Evolutionary conservation across 225 moss, liverwort and hornwort genomes (phyloP), one percentile per base, ranked within the genome.

Genomic region (Ulota crispa): DNA sequence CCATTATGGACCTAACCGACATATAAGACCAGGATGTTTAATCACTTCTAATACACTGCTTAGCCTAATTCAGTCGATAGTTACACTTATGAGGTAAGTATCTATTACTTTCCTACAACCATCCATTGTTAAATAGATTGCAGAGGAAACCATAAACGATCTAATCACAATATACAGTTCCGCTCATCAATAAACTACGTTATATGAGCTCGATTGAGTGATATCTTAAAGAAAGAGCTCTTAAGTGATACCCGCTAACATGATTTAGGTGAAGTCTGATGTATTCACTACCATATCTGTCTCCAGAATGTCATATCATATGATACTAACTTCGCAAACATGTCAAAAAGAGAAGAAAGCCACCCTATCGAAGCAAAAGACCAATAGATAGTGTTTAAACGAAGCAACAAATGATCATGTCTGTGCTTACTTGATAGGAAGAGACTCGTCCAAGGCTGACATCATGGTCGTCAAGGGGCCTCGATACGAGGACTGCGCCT

Each of bases 341-440:
- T 68, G 39, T 31, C 3, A 43, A 15, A 30, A 42, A 26, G 1
- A 42, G 9, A 30, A 57, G 14, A 26, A 24, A 66, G 12, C 1
- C 19, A 36, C 54, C 54, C 26, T 26, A 26, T 9, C 9, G 18
- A 37, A 37, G 21, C 37, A 43, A 45, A 45, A n/a, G 30, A 79
- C 23, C 1, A 47, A 8, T 5, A 15, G 37, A 13, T 23, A 28
- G 21, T 7, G 31, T 30, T n/a, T 11, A 39, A 4, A 55, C 5
- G 0, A 70, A 36, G 27, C 37, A 20, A 7, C 55, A 68, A 45
- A 47, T 15, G 77, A 36, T 12, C 11, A 60, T 59, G 30, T 50
- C 9, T 34, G 60, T 65, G 54, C 93, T 89, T 88, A 96, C 96
- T 95, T 96, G 79, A 95, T 90, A 3, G 94, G 96, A 53, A 96